A percentile compares a stretch with the other conserved stretches of the same genome.
Evolutionary conservation across 805 yeast genomes (phyloP).

Genomic region (Saccharomyces jurei): DNA sequence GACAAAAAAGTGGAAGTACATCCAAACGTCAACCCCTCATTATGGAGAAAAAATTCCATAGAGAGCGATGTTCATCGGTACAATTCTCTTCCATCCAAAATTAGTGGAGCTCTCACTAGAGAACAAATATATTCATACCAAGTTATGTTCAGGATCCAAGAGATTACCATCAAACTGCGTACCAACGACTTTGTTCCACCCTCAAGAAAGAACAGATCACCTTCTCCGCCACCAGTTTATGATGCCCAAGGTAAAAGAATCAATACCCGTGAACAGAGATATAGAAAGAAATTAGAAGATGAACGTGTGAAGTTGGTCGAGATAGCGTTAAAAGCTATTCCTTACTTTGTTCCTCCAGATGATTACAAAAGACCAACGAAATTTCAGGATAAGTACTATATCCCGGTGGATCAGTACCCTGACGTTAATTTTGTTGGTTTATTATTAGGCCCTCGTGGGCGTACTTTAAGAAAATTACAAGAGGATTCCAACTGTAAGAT

Average conservation of each 20-base stretch:
- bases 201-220: conserved; percentile 46
- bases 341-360: conserved; percentile 70
- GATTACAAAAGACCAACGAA: conserved; percentile 67
- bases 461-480: conserved; percentile 73
- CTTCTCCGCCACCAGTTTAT: conserved; percentile 90
- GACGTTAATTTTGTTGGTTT: conserved; percentile 89
- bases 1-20: conserved; percentile 5
- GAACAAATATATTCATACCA: conserved; percentile 79
- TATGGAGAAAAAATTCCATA: conserved; percentile 10
- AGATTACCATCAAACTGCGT: conserved; percentile 55
- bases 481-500: conserved; percentile 81
- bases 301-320: conserved; percentile 80
- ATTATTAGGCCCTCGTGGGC: conserved; percentile 91
- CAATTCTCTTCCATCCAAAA: conserved; percentile 32
- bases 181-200: conserved; percentile 45
- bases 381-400: conserved; percentile 70
- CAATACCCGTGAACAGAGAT: conserved; percentile 72
- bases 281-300: conserved; percentile 52
- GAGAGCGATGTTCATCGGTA: conserved; percentile 5
- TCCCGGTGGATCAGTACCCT: conserved; percentile 83
- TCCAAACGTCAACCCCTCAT: conserved; percentile 1
- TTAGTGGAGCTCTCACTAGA: conserved; percentile 45
- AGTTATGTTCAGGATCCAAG: conserved; percentile 66
- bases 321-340: conserved; percentile 60
- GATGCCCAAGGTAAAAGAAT: conserved; percentile 75